phyloP scores from a whole-genome alignment of 2,329 filamentous ascomycete species.

The Diaporthe sp. region DNA sequence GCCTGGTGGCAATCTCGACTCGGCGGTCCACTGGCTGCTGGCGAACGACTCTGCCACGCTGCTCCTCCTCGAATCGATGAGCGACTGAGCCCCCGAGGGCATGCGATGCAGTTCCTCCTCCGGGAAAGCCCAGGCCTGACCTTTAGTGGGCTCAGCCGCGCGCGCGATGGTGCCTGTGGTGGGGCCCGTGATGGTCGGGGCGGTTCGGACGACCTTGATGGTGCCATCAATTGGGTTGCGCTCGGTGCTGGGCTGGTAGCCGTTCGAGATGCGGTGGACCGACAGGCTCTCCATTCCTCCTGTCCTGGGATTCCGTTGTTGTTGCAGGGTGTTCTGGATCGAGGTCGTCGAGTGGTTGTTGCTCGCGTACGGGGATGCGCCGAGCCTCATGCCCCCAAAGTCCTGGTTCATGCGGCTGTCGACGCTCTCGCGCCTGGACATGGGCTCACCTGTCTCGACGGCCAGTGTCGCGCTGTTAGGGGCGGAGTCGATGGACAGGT shows the following conservation, averaged over 20 bases:
- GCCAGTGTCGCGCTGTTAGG: conserved; percentile 50
- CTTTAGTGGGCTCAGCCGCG: conserved; percentile 84
- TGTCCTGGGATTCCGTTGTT: conserved; percentile 71
- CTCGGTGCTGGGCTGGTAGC: conserved; percentile 72
- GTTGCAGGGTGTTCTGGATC: conserved; percentile 77
- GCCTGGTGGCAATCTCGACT: conserved; percentile 78
- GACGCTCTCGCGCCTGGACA: conserved; percentile 81
- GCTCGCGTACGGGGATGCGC: conserved; percentile 79
- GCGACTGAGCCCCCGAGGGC: conserved; percentile 61
- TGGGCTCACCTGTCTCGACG: conserved; percentile 53
- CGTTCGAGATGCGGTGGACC: conserved; percentile 73
- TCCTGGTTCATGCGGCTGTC: conserved; percentile 82
- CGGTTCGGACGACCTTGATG: conserved; percentile 70
- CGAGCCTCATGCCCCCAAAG: conserved; percentile 77
- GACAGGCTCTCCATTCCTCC: conserved; percentile 63
- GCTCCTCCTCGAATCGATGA: conserved; percentile 77
- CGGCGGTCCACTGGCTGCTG: conserved; percentile 82
- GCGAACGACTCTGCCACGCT: conserved; percentile 83
- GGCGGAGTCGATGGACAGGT: conserved; percentile 55
- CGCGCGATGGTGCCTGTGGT: conserved; percentile 74
- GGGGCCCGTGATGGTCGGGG: conserved; percentile 81
- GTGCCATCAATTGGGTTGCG: conserved; percentile 64
- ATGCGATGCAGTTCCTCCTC: conserved; percentile 74
- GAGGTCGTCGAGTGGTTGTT: conserved; percentile 83
- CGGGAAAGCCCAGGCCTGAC: conserved; percentile 87